These are phyloP conservation scores for Anastatica hierochuntica DNA, from an alignment of 345 rosid species.

Conservation along the genomic window DNA sequence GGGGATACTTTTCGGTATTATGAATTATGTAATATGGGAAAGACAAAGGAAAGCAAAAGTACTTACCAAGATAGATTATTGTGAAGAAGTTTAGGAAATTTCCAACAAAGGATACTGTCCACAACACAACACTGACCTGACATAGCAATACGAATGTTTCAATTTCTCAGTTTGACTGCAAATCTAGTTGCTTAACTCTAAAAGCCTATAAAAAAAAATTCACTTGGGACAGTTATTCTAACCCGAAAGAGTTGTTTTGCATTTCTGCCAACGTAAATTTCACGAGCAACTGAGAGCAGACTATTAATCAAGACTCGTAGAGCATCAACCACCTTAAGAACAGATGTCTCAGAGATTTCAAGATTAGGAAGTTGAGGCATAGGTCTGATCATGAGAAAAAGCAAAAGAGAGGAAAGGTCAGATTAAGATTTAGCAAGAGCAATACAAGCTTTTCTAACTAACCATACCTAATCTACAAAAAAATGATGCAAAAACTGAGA, in stretches of 20 bases:
- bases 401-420: background rate
- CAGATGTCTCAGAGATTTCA: constrained; percentile 64
- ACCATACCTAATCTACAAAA: background rate
- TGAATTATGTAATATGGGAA: no score
- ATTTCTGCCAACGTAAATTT: constrained; percentile 52
- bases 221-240: background rate
- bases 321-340: constrained; percentile 33
- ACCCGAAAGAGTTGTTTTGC: constrained; percentile 60
- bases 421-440: background rate
- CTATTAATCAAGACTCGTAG: constrained; percentile 38
- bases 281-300: constrained; percentile 46
- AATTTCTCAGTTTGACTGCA: background rate
- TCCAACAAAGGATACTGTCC: constrained; percentile 54
- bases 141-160: constrained; percentile 1
- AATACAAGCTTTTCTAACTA: background rate
- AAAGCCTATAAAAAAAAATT: background rate
- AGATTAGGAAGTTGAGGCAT: constrained; percentile 84
- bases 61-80: constrained; percentile 65
- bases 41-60: background rate
- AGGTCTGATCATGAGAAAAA: constrained; percentile 56
- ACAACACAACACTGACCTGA: constrained; percentile 63
- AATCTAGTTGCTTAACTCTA: background rate
- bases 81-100: constrained; percentile 65
- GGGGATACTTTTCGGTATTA: background rate
- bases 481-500: background rate